These are phyloP conservation scores for Saturnispora saitoi DNA, from an alignment of 805 yeast genomes.

Conservation along the genomic window DNA sequence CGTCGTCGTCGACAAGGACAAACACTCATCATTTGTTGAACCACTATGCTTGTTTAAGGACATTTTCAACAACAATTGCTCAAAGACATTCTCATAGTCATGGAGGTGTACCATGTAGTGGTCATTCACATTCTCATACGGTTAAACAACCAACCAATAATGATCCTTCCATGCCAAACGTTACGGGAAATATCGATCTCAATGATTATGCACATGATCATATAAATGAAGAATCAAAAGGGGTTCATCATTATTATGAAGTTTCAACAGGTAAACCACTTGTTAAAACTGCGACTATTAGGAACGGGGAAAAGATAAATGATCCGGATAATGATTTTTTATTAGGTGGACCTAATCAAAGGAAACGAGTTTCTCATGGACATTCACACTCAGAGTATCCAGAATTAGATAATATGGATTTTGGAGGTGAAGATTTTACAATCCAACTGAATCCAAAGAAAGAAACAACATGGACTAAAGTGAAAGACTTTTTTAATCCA, in stretches of 20 bases:
- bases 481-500: slow-evolving; percentile 30
- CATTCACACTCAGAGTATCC: slow-evolving; percentile 28
- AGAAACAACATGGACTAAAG: slow-evolving; percentile 19
- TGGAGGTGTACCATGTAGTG: slow-evolving; percentile 5
- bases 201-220: not conserved
- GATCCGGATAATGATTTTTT: slow-evolving; percentile 1
- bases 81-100: slow-evolving; percentile 9
- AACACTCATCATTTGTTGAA: no score
- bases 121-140: slow-evolving; percentile 9
- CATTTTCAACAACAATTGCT: not conserved
- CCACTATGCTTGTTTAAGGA: not conserved
- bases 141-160: not conserved
- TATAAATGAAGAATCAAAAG: not conserved
- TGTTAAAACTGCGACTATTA: slow-evolving; percentile 7
- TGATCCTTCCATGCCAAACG: not conserved
- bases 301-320: slow-evolving; percentile 7
- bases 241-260: slow-evolving; percentile 16
- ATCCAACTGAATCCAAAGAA: slow-evolving; percentile 20
- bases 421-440: slow-evolving; percentile 24
- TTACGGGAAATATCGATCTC: not conserved
- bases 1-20: no score
- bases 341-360: slow-evolving; percentile 1
- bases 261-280: slow-evolving; percentile 7
- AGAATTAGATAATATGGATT: slow-evolving; percentile 22
- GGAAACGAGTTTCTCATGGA: slow-evolving; percentile 18